These are phyloP conservation scores for Candida andamanensis DNA, from an alignment of 805 yeast genomes.

Conservation along the genomic window DNA sequence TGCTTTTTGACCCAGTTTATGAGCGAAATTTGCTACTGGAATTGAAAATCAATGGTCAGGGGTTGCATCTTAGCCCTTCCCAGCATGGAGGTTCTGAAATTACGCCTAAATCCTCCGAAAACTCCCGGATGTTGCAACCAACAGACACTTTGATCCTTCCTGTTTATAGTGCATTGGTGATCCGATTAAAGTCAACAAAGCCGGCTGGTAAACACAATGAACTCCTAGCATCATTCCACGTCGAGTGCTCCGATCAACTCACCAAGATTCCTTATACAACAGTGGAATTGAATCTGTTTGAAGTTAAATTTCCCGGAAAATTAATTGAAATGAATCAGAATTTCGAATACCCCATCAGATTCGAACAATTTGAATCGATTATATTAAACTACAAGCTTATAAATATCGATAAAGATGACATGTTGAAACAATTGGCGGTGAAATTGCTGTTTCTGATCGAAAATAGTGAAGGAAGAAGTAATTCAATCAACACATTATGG, in stretches of 20 bases:
- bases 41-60: background rate
- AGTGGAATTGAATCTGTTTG: conserved; percentile 5
- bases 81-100: background rate
- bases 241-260: conserved; percentile 43
- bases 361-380: conserved; percentile 26
- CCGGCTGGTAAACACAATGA: conserved; percentile 44
- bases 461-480: conserved; percentile 19
- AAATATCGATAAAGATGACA: conserved; percentile 21
- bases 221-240: conserved; percentile 43
- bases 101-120: background rate
- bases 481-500: conserved; percentile 33
- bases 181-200: conserved; percentile 42
- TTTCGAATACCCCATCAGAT: conserved; percentile 21
- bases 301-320: conserved; percentile 9
- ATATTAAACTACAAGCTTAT: conserved; percentile 30
- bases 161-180: conserved; percentile 36
- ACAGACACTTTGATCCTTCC: too few relatives aligned
- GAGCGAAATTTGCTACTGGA: conserved; percentile 6
- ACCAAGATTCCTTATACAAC: conserved; percentile 7
- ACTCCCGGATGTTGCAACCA: background rate
- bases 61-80: conserved; percentile 1
- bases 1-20: background rate
- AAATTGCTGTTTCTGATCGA: conserved; percentile 9
- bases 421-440: conserved; percentile 6
- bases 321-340: conserved; percentile 6